phyloP scores from a whole-genome alignment of 2,329 filamentous ascomycete species.

The Alternaria gaisen region DNA sequence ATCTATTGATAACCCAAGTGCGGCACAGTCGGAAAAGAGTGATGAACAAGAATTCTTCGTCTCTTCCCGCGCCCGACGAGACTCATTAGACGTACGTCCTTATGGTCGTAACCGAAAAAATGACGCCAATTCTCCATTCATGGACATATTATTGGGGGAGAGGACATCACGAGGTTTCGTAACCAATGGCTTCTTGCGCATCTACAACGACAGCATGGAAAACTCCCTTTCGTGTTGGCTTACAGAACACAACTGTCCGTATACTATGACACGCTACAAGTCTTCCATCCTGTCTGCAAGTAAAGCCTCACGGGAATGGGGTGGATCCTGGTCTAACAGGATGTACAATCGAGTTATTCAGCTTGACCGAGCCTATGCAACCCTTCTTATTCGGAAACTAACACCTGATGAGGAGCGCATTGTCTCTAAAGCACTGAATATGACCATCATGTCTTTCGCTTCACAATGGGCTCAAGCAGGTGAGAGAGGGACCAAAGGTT shows the following conservation, averaged over 20 bases:
- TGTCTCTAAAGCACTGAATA: constrained; percentile 57
- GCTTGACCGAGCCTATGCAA: constrained; percentile 52
- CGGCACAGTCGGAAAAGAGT: neutral
- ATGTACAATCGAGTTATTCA: constrained; percentile 60
- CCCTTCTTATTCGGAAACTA: constrained; percentile 49
- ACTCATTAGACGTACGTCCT: neutral
- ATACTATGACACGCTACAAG: constrained; percentile 40
- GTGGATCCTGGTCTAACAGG: constrained; percentile 47
- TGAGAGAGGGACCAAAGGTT: constrained; percentile 25
- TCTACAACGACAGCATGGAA: constrained; percentile 65
- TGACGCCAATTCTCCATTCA: constrained; percentile 30
- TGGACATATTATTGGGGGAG: constrained; percentile 43
- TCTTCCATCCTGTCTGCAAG: constrained; percentile 33
- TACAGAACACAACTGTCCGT: constrained; percentile 63
- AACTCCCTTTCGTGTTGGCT: constrained; percentile 63
- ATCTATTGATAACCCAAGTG: neutral
- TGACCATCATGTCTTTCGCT: constrained; percentile 62
- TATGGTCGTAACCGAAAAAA: neutral
- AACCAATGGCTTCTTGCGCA: constrained; percentile 55
- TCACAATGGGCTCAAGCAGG: constrained; percentile 57
- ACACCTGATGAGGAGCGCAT: constrained; percentile 50
- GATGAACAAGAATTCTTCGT: neutral
- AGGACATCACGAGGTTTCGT: constrained; percentile 34
- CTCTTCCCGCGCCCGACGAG: neutral
- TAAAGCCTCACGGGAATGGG: constrained; percentile 53